Conservation (phyloP, 306 rosid species). For the Fagus crenata region DNA sequence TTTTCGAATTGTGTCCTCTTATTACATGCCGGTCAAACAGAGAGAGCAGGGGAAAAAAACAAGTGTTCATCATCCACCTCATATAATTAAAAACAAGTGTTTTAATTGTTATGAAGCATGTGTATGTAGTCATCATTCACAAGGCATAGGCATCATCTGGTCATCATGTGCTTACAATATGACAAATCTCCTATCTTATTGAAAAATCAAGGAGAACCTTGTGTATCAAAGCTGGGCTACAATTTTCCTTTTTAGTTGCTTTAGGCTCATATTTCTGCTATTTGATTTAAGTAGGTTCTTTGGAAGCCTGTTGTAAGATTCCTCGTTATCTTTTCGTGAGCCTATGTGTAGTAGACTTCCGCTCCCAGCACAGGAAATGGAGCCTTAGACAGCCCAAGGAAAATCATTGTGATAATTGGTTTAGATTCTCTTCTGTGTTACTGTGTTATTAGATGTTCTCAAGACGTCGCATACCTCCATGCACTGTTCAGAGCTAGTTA, state of each 20-base stretch:
- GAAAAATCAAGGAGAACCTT: slow-evolving; percentile 1
- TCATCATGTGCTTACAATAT: neutral
- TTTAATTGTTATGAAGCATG: neutral
- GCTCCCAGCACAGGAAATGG: neutral
- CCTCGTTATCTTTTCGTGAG: neutral
- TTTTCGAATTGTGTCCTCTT: too few species aligned
- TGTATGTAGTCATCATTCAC: neutral
- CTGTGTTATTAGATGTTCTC: too few species aligned
- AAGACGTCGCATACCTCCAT: neutral
- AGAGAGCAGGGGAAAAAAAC: too few species aligned
- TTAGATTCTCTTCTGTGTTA: too few species aligned
- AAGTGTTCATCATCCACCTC: too few species aligned
- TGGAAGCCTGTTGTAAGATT: neutral
- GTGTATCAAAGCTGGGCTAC: neutral
- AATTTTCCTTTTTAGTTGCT: slow-evolving; percentile 1
- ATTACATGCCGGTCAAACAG: too few species aligned
- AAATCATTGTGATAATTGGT: too few species aligned
- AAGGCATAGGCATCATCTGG: neutral
- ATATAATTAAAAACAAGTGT: too few species aligned
- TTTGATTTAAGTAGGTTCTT: neutral
- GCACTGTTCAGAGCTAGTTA: neutral
- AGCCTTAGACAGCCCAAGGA: neutral
- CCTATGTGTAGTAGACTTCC: neutral
- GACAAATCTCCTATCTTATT: neutral
- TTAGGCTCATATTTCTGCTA: neutral